Evolutionary conservation across 78 protist genomes (phyloP).

Genomic region (Dictyostelium discoideum): DNA sequence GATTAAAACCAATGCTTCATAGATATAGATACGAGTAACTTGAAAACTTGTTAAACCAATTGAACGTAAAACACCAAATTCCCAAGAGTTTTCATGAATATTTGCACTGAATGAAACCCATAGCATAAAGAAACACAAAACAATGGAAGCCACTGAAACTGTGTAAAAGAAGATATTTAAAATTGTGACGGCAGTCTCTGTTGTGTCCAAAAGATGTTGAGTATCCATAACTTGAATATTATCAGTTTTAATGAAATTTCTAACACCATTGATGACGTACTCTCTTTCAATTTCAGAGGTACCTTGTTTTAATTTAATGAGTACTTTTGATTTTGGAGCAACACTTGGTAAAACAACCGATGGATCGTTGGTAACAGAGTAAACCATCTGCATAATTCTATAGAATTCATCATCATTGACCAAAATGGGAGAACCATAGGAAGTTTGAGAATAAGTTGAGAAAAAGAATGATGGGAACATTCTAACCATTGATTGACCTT

Average conservation of each 20-base stretch:
- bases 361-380: constrained; percentile 7
- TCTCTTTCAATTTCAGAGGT: constrained; percentile 53
- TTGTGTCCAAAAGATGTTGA: constrained; percentile 36
- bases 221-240: constrained; percentile 71
- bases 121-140: constrained; percentile 92
- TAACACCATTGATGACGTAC: constrained; percentile 74
- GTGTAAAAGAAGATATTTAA: constrained; percentile 83
- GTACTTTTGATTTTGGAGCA: constrained; percentile 48
- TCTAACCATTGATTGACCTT: constrained; percentile 64
- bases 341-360: constrained; percentile 9
- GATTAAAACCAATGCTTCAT: constrained; percentile 83
- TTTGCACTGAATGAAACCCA: constrained; percentile 94
- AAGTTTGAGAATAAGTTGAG: constrained; percentile 71
- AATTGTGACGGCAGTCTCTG: constrained; percentile 45
- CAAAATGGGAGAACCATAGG: constrained; percentile 74
- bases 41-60: constrained; percentile 86
- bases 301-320: constrained; percentile 37
- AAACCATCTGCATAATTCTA: constrained; percentile 24
- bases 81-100: constrained; percentile 94
- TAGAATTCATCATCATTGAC: constrained; percentile 71
- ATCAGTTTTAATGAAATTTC: constrained; percentile 59
- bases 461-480: constrained; percentile 88
- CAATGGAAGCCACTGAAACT: constrained; percentile 77
- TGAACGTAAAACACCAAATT: constrained; percentile 94
- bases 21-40: constrained; percentile 87